Evolutionary conservation across 148 eudicot genomes (phyloP).

Genomic region (Vaccinium myrtillus): DNA sequence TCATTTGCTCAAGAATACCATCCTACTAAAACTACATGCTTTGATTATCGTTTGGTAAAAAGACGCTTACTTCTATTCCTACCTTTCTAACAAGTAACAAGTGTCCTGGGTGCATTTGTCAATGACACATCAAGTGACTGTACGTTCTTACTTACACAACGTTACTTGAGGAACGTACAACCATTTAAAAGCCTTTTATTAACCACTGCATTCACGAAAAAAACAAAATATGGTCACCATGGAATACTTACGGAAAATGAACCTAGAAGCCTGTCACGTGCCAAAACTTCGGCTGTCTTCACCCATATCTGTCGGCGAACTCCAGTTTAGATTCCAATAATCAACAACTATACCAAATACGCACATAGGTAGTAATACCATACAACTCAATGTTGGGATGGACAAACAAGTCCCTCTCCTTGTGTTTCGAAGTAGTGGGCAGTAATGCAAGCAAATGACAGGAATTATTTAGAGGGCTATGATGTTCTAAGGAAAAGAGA

Average conservation of each 20-base stretch:
- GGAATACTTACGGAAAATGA: slow-evolving; percentile 65
- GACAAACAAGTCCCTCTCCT: not conserved
- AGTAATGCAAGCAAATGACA: not conserved
- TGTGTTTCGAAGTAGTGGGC: not conserved
- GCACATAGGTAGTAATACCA: not conserved
- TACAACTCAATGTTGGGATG: not conserved
- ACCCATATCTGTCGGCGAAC: slow-evolving; percentile 75
- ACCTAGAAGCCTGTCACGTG: slow-evolving; percentile 93
- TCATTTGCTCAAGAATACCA: not conserved
- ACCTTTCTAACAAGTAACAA: not conserved
- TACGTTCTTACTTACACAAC: not conserved
- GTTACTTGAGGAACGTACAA: not conserved
- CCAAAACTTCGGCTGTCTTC: slow-evolving; percentile 90
- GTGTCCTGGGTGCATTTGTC: not conserved
- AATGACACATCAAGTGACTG: not conserved
- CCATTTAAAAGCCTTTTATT: not conserved
- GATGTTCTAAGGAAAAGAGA: not conserved
- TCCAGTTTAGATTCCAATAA: slow-evolving; percentile 11
- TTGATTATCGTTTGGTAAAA: not conserved
- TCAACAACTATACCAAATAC: not conserved
- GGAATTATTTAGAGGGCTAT: not conserved
- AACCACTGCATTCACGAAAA: not conserved
- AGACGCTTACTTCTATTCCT: not conserved
- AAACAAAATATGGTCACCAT: not conserved
- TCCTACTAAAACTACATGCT: not conserved